Percentiles rank a stretch among this genome's conserved stretches.
These are phyloP conservation scores for Sicyos baderoa DNA, from an alignment of 306 rosid genomes.

Conservation along the genomic window DNA sequence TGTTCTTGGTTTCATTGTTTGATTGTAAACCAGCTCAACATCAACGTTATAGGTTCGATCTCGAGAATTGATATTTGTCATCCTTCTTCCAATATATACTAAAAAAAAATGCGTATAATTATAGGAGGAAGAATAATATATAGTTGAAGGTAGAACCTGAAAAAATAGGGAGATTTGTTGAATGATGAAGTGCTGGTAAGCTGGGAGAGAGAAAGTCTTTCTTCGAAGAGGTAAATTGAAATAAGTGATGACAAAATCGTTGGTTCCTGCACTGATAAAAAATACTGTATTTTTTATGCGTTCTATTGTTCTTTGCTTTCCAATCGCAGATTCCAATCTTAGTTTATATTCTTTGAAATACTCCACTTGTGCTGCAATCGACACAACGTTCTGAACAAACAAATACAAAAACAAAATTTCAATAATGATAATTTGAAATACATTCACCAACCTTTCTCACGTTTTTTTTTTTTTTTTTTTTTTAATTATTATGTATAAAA, in stretches of 20 bases:
- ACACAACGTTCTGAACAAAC: slow-evolving; percentile 39
- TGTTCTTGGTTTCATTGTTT: no score
- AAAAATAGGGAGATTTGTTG: slow-evolving; percentile 34
- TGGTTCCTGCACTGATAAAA: slow-evolving; percentile 66
- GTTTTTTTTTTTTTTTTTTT: no score
- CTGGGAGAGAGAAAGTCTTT: slow-evolving; percentile 24
- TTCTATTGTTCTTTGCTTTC: slow-evolving; percentile 32
- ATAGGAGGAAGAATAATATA: no score
- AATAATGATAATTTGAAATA: no score
- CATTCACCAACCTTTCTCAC: no score
- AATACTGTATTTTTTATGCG: slow-evolving; percentile 43
- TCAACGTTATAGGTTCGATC: no score
- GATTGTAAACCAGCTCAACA: no score
- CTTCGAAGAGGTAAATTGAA: slow-evolving; percentile 40
- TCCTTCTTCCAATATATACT: no score
- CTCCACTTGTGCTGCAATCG: slow-evolving; percentile 45
- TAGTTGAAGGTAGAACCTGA: slow-evolving; percentile 34
- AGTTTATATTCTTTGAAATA: slow-evolving; percentile 48
- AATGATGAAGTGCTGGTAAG: slow-evolving; percentile 48
- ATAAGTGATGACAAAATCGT: slow-evolving; percentile 61
- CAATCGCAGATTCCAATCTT: slow-evolving; percentile 34
- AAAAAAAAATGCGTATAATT: no score
- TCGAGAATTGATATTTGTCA: no score
- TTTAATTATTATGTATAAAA: no score
- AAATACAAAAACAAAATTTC: not conserved